These are phyloP conservation scores for Ustilago crameri DNA, from an alignment of 1,284 basidiomycete genomes.

Conservation along the genomic window DNA sequence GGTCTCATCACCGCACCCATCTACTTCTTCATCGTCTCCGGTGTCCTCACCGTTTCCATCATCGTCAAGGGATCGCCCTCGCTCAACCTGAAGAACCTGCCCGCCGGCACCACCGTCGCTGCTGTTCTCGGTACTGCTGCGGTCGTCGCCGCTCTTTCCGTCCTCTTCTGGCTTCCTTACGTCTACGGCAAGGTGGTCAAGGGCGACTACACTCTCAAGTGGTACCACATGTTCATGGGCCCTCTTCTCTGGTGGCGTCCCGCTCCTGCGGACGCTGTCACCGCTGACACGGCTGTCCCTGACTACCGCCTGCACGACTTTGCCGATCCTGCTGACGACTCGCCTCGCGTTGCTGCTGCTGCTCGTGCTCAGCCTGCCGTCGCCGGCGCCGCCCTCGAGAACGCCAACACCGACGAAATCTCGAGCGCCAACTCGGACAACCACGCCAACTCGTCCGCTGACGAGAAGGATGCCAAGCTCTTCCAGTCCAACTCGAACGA, in stretches of 20 bases:
- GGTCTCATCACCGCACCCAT: conserved; percentile 36
- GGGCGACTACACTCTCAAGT: conserved; percentile 43
- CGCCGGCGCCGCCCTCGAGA: conserved; percentile 18
- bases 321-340: conserved; percentile 15
- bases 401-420: conserved; percentile 11
- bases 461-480: conserved; percentile 31
- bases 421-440: conserved; percentile 6
- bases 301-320: conserved; percentile 39
- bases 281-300: conserved; percentile 34
- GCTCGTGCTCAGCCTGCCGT: conserved; percentile 16
- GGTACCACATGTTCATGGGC: conserved; percentile 53
- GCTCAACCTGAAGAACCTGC: conserved; percentile 42
- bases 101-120: conserved; percentile 21
- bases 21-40: conserved; percentile 41
- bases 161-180: conserved; percentile 50
- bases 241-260: conserved; percentile 36
- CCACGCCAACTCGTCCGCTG: conserved; percentile 5
- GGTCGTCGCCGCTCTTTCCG: conserved; percentile 31
- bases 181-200: conserved; percentile 44
- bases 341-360: conserved; percentile 8
- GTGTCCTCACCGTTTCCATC: conserved; percentile 41
- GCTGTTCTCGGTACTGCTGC: conserved; percentile 37
- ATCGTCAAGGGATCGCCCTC: conserved; percentile 50
- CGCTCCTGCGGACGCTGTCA: conserved; percentile 32
- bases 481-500: neutral